Evolutionary conservation across 768 basidiomycete species (phyloP).

Genomic region (Lactarius hengduanensis): DNA sequence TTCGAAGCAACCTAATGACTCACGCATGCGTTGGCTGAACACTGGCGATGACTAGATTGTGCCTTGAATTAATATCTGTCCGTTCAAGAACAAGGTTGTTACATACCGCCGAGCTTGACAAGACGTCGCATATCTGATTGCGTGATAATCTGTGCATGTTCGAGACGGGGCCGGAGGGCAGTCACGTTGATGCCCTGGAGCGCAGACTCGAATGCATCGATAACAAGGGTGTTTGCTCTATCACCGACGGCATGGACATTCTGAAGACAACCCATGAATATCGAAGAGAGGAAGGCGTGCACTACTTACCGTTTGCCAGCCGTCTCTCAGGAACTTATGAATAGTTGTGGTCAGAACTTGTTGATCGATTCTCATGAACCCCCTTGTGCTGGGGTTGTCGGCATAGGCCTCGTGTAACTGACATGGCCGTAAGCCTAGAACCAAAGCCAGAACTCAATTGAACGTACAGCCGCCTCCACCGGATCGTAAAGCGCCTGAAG

Average conservation of each 20-base stretch:
- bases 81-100: not conserved
- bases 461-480: constrained; percentile 82
- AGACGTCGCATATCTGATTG: constrained; percentile 72
- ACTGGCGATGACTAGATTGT: constrained; percentile 73
- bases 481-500: constrained; percentile 79
- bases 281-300: not conserved
- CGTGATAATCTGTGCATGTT: constrained; percentile 89
- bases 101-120: constrained; percentile 74
- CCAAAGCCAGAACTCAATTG: not conserved
- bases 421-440: constrained; percentile 15
- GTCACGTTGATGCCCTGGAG: constrained; percentile 59
- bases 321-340: constrained; percentile 68
- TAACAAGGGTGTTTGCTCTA: constrained; percentile 77
- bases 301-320: constrained; percentile 82
- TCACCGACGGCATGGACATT: constrained; percentile 90
- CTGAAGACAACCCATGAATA: constrained; percentile 39
- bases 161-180: constrained; percentile 72
- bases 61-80: not conserved
- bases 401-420: constrained; percentile 81
- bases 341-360: constrained; percentile 62
- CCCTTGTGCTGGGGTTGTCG: constrained; percentile 71
- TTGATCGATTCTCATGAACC: constrained; percentile 71
- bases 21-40: constrained; percentile 89
- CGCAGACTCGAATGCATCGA: constrained; percentile 78
- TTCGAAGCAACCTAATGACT: constrained; percentile 34